These are phyloP conservation scores for Venturia asperata DNA, from an alignment of 2,329 filamentous ascomycete genomes.

Conservation along the genomic window DNA sequence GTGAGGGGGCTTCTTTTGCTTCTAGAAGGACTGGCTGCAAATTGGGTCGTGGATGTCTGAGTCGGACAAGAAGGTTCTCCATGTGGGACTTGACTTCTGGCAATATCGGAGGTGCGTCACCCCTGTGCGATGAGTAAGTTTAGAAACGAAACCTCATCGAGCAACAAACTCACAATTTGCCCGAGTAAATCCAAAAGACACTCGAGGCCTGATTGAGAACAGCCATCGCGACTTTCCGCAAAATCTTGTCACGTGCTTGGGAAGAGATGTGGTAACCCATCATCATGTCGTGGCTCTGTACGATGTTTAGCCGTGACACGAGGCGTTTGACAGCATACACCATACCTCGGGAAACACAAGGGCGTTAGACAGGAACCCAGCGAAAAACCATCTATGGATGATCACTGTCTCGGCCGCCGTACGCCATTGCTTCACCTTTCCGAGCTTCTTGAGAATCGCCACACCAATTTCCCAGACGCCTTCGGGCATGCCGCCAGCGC, in stretches of 20 bases:
- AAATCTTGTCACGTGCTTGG: slow-evolving; percentile 71
- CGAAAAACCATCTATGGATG: slow-evolving; percentile 87
- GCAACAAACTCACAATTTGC: slow-evolving; percentile 12
- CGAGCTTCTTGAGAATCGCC: slow-evolving; percentile 70
- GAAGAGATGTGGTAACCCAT: slow-evolving; percentile 88
- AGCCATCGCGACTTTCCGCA: slow-evolving; percentile 68
- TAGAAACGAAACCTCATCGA: not conserved
- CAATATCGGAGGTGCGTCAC: slow-evolving; percentile 56
- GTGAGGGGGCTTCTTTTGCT: slow-evolving; percentile 63
- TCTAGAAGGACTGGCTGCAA: slow-evolving; percentile 56
- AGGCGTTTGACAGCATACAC: slow-evolving; percentile 20
- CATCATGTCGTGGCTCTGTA: slow-evolving; percentile 56
- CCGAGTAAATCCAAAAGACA: slow-evolving; percentile 17
- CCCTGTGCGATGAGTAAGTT: slow-evolving; percentile 31
- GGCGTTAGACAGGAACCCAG: slow-evolving; percentile 73
- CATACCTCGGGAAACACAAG: slow-evolving; percentile 81
- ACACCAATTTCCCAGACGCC: slow-evolving; percentile 78
- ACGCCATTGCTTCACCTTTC: slow-evolving; percentile 57
- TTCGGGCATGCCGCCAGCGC: slow-evolving; percentile 76
- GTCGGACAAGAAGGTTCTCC: slow-evolving; percentile 61
- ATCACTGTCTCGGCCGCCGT: slow-evolving; percentile 16
- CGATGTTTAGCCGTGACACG: slow-evolving; percentile 30
- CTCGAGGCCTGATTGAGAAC: slow-evolving; percentile 62
- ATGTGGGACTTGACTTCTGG: slow-evolving; percentile 60
- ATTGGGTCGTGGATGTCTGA: slow-evolving; percentile 42